Base-by-base conservation (phyloP, 2,329 filamentous ascomycete genomes). In the Fulvia fulva region DNA sequence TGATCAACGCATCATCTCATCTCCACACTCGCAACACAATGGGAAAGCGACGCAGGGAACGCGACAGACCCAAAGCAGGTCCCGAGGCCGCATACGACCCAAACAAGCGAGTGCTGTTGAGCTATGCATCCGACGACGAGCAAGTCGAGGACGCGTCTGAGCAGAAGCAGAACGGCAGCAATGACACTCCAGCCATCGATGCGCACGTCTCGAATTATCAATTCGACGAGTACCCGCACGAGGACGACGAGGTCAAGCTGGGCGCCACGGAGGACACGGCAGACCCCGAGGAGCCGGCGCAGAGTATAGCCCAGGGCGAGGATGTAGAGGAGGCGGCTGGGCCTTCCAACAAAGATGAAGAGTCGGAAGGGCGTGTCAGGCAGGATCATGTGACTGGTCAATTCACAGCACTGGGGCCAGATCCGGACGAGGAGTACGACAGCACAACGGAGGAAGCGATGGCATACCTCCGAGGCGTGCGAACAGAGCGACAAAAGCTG, bases 51-150 rank as follows among this genome's bases (percentile, higher is more conserved):
- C 64, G 68, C 28, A 59, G 69, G 61, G 70, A 72, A 55, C 66
- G 70, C 34, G 70, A 72, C 55, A 58, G 61, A 52, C 70, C 69
- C n/a, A 71, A 71, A 50, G 57, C 63, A 23, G 65, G 61, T n/a
- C 66, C 65, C 0, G 64, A 70, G 19, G 55, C 65, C 14, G 16
- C 50, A 12, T 71, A 71, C 57, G 67, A 72, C 49, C 69, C 70
- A 2, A 67, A 69, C 57, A 71, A 72, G 60, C 66, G 70, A 34
- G 62, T 72, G 7, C 58, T 71, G 52, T 64, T 72, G 19, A 71
- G 67, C 63, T 72, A 72, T 49, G 68, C 51, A 9, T 68, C 67
- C 2, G 65, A 69, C 11, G 67, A 68, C 26, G 60, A 62, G 16
- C 64, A 63, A 41, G 41, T 51, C 12, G 49, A 62, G 22, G 56